Conservation (phyloP, 192 early-diverging fungal genomes). For the Coemansia sp. region DNA sequence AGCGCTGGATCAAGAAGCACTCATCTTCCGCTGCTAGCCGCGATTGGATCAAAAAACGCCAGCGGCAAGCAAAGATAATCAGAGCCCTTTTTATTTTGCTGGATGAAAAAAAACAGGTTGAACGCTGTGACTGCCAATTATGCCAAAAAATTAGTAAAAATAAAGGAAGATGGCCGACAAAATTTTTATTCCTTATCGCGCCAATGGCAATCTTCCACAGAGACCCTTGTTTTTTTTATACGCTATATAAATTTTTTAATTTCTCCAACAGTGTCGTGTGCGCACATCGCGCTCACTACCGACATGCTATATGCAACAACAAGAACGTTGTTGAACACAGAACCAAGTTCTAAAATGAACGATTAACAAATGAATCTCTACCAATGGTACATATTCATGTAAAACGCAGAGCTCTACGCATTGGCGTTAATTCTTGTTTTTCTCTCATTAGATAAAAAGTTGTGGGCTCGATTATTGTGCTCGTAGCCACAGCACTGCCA, state of each 20-base stretch:
- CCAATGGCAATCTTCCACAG: conserved; percentile 44
- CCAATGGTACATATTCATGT: neutral
- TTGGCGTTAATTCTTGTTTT: neutral
- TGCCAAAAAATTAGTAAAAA: neutral
- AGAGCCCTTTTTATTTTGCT: no score
- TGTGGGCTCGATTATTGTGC: conserved; percentile 50
- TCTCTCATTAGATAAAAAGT: neutral
- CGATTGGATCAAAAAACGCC: no score
- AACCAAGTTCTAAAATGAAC: no score
- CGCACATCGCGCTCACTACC: neutral
- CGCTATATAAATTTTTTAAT: neutral
- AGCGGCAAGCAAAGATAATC: no score
- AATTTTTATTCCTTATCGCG: conserved; percentile 24
- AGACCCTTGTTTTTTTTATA: conserved; percentile 3
- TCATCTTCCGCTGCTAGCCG: no score
- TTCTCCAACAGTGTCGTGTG: neutral
- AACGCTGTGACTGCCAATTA: no score
- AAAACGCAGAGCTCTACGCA: no score
- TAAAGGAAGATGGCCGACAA: neutral
- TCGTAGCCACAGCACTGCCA: conserved; percentile 40
- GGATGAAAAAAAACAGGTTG: no score
- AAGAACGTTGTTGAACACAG: no score
- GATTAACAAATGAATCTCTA: no score
- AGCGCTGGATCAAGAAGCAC: no score
- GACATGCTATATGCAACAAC: no score